A percentile compares a stretch with the other conserved stretches of the same genome.
Evolutionary conservation across 2,329 filamentous ascomycete species (phyloP).

Genomic region (Trichoderma asperellum): DNA sequence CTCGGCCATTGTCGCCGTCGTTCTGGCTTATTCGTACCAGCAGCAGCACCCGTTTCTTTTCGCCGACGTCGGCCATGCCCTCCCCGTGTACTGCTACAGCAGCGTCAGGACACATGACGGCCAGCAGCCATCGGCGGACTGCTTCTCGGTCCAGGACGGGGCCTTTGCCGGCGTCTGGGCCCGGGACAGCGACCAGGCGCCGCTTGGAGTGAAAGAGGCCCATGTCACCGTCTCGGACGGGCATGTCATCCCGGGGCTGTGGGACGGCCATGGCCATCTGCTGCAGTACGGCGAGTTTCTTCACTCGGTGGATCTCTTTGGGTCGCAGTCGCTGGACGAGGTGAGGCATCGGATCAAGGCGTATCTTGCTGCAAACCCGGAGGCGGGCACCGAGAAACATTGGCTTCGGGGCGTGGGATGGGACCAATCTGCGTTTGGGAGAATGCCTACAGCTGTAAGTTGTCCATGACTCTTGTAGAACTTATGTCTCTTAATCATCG

Average conservation of each 20-base stretch:
- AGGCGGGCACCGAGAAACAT: slow-evolving; percentile 55
- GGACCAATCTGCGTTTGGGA: slow-evolving; percentile 68
- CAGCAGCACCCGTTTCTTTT: slow-evolving; percentile 37
- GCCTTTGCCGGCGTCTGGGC: slow-evolving; percentile 55
- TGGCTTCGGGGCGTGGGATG: slow-evolving; percentile 72
- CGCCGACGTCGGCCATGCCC: slow-evolving; percentile 6
- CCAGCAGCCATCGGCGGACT: slow-evolving; percentile 48
- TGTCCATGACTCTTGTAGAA: too few species aligned
- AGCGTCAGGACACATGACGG: slow-evolving; percentile 45
- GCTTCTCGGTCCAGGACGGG: slow-evolving; percentile 60
- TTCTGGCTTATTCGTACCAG: slow-evolving; percentile 40
- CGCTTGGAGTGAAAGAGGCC: slow-evolving; percentile 28
- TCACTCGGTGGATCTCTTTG: slow-evolving; percentile 67
- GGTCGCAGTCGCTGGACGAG: slow-evolving; percentile 57
- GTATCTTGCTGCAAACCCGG: slow-evolving; percentile 56
- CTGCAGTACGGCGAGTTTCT: slow-evolving; percentile 69
- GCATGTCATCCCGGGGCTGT: slow-evolving; percentile 67
- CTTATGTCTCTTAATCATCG: too few species aligned
- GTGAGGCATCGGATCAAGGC: slow-evolving; percentile 55
- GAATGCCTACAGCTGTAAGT: slow-evolving; percentile 67
- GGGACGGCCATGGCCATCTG: slow-evolving; percentile 72
- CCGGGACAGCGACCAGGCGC: slow-evolving; percentile 38
- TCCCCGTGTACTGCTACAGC: slow-evolving; percentile 46
- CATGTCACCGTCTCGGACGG: slow-evolving; percentile 42
- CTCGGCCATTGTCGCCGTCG: slow-evolving; percentile 38